Evolutionary conservation across 2,329 filamentous ascomycete species (phyloP).

Genomic region (Beauveria sp.): DNA sequence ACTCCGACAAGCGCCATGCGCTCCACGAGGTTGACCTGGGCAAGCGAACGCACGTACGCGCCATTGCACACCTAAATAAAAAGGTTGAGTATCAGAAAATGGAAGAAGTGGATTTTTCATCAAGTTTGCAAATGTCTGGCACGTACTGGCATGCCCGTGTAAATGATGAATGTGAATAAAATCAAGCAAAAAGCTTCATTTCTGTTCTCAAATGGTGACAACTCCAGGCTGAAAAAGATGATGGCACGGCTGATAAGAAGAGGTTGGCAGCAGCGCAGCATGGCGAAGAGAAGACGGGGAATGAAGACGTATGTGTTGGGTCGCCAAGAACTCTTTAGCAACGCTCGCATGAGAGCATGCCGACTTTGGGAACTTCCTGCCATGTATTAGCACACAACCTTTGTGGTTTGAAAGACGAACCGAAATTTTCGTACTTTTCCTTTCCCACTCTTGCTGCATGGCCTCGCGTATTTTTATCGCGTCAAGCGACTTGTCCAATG

Average conservation of each 20-base stretch:
- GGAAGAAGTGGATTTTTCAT: not conserved
- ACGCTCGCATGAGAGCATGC: not conserved
- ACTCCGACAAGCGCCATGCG: slow-evolving; percentile 11
- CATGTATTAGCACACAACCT: not conserved
- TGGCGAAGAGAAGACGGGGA: not conserved
- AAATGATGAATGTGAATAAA: not conserved
- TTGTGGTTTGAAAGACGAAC: not conserved
- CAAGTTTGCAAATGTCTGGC: not conserved
- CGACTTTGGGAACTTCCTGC: not conserved
- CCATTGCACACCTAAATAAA: slow-evolving; percentile 7
- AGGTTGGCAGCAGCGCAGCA: slow-evolving; percentile 1
- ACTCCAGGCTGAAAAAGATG: not conserved
- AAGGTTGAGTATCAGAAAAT: not conserved
- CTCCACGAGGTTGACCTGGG: not conserved
- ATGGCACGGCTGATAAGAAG: slow-evolving; percentile 1
- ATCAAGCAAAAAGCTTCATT: slow-evolving; percentile 1
- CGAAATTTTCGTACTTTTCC: not conserved
- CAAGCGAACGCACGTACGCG: not conserved
- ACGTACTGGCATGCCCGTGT: slow-evolving; percentile 2
- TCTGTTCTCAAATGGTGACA: not conserved
- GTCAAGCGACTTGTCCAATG: not conserved
- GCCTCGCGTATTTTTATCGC: not conserved
- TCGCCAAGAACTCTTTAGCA: not conserved
- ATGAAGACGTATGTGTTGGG: not conserved
- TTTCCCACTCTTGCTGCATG: not conserved